phyloP scores from a whole-genome alignment of 148 eudicot genomes.

The Polygonum aviculare region DNA sequence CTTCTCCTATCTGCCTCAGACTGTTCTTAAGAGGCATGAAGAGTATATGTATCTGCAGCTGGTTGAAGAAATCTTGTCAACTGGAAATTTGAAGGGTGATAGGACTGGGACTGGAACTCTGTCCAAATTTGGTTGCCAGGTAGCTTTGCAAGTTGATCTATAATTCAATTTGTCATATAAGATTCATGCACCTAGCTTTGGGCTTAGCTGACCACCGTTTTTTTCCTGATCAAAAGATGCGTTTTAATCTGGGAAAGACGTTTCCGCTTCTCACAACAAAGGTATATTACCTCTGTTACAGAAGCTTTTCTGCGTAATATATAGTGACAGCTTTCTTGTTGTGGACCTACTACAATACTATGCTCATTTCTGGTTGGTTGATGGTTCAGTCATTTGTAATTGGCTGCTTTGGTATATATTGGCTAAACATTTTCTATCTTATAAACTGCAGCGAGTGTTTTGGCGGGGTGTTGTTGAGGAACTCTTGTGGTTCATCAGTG shows the following conservation, averaged over 20 bases:
- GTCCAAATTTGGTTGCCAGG: slow-evolving; percentile 96
- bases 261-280: slow-evolving; percentile 89
- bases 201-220: background rate
- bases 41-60: slow-evolving; percentile 64
- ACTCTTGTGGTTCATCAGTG: slow-evolving; percentile 94
- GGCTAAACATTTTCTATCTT: background rate
- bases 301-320: background rate
- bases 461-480: slow-evolving; percentile 98
- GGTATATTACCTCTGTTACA: slow-evolving; percentile 24
- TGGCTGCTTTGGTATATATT: background rate
- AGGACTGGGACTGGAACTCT: slow-evolving; percentile 88
- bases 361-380: background rate
- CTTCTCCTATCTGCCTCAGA: slow-evolving; percentile 64
- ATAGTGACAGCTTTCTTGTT: background rate
- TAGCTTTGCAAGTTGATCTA: slow-evolving; percentile 15
- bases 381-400: background rate
- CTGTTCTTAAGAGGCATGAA: slow-evolving; percentile 72
- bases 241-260: slow-evolving; percentile 78
- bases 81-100: slow-evolving; percentile 66
- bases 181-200: background rate
- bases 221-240: slow-evolving; percentile 49
- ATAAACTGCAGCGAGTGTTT: slow-evolving; percentile 56
- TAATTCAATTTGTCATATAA: background rate
- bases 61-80: slow-evolving; percentile 57
- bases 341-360: background rate